A percentile compares a stretch with the other conserved stretches of the same genome.
These are phyloP conservation scores for Psophocarpus tetragonolobus DNA, from an alignment of 306 rosid genomes.

Conservation along the genomic window DNA sequence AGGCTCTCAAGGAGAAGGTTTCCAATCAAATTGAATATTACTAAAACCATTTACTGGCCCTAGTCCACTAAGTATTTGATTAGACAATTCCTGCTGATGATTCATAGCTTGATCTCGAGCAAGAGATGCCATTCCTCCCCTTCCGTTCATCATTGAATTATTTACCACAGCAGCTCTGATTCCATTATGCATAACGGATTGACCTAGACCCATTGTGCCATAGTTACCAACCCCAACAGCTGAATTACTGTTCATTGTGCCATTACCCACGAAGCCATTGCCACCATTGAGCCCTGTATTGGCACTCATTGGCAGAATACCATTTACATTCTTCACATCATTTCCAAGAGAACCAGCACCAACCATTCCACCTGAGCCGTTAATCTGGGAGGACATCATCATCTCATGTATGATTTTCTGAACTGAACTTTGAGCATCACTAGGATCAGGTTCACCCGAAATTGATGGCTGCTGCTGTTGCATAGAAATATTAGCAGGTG, in stretches of 20 bases:
- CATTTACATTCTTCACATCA: slow-evolving; percentile 72
- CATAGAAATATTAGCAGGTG: slow-evolving; percentile 74
- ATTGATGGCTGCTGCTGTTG: slow-evolving; percentile 81
- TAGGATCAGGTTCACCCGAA: slow-evolving; percentile 77
- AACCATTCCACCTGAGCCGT: slow-evolving; percentile 58
- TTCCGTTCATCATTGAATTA: slow-evolving; percentile 79
- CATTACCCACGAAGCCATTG: slow-evolving; percentile 63
- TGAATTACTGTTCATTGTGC: slow-evolving; percentile 54
- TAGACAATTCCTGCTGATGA: slow-evolving; percentile 85
- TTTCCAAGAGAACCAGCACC: slow-evolving; percentile 70
- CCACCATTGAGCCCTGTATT: slow-evolving; percentile 60
- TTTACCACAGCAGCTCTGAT: slow-evolving; percentile 74
- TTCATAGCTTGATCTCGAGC: slow-evolving; percentile 83
- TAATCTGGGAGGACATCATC: slow-evolving; percentile 73
- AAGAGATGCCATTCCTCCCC: slow-evolving; percentile 78
- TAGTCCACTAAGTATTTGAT: slow-evolving; percentile 80
- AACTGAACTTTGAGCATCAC: slow-evolving; percentile 83
- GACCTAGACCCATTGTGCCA: slow-evolving; percentile 73
- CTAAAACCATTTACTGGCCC: slow-evolving; percentile 83
- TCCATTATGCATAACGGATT: slow-evolving; percentile 76
- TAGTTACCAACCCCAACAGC: slow-evolving; percentile 63
- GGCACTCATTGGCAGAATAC: slow-evolving; percentile 55
- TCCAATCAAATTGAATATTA: slow-evolving; percentile 92
- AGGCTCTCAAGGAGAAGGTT: slow-evolving; percentile 68
- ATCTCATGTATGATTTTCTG: slow-evolving; percentile 80